These are phyloP conservation scores for Penicillium sp. DNA, from an alignment of 2,329 filamentous ascomycete species.

Conservation along the genomic window DNA sequence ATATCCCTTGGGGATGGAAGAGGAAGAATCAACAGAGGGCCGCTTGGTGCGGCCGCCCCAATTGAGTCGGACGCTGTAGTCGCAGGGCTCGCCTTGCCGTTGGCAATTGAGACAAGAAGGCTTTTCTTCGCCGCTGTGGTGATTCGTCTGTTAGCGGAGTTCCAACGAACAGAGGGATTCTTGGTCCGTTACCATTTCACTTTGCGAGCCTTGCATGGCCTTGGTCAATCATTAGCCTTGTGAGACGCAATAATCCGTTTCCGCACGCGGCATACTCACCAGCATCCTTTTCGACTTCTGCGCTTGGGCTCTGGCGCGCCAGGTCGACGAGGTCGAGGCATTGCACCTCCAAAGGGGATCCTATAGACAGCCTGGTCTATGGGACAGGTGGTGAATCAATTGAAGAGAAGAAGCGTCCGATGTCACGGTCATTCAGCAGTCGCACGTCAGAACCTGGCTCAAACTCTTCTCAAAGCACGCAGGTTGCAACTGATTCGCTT, in stretches of 20 bases:
- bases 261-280: slow-evolving; percentile 49
- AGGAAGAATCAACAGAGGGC: slow-evolving; percentile 43
- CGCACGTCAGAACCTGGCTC: not conserved
- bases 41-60: slow-evolving; percentile 74
- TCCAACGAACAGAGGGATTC: not conserved
- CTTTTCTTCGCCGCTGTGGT: slow-evolving; percentile 68
- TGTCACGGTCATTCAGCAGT: slow-evolving; percentile 1
- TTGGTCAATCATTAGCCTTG: slow-evolving; percentile 35
- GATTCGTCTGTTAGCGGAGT: not conserved
- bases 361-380: not conserved
- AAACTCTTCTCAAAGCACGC: slow-evolving; percentile 13
- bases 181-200: slow-evolving; percentile 65
- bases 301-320: slow-evolving; percentile 66
- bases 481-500: slow-evolving; percentile 21
- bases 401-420: slow-evolving; percentile 10
- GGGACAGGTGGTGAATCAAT: not conserved
- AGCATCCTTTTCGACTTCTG: slow-evolving; percentile 69
- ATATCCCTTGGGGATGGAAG: slow-evolving; percentile 32
- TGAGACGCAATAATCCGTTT: not conserved
- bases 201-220: slow-evolving; percentile 78
- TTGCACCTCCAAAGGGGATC: slow-evolving; percentile 27
- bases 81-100: slow-evolving; percentile 71
- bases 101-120: slow-evolving; percentile 73
- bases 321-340: slow-evolving; percentile 68
- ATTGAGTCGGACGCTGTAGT: slow-evolving; percentile 79